Percentiles rank a stretch among this genome's conserved stretches.
Evolutionary conservation across 192 early-diverging fungal genomes (phyloP).

Genomic region (Coemansia javaensis): DNA sequence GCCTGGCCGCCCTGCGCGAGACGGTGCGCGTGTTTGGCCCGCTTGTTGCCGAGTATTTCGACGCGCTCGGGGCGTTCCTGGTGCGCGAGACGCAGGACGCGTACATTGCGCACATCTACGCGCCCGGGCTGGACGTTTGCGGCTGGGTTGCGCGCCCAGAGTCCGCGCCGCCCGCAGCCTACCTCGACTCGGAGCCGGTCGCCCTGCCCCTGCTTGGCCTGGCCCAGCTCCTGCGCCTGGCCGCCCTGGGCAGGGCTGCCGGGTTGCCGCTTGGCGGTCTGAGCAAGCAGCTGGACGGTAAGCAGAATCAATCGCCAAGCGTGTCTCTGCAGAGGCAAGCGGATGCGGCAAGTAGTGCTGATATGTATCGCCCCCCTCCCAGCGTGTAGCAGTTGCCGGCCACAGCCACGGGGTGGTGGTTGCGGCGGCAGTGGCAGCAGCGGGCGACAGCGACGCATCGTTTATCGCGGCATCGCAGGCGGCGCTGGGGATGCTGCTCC

Average conservation of each 20-base stretch:
- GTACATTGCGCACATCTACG: conserved; percentile 56
- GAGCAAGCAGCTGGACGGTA: conserved; percentile 34
- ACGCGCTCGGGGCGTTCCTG: conserved; percentile 65
- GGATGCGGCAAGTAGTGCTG: not conserved
- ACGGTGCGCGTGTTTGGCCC: conserved; percentile 64
- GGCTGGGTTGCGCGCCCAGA: conserved; percentile 65
- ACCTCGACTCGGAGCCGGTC: conserved; percentile 69
- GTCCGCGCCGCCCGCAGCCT: conserved; percentile 59
- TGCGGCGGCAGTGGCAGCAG: conserved; percentile 75
- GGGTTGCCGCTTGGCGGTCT: conserved; percentile 52
- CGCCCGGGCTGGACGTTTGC: conserved; percentile 66
- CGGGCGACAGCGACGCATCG: conserved; percentile 56
- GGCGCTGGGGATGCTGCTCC: conserved; percentile 76
- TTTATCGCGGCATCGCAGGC: conserved; percentile 71
- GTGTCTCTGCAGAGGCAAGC: no score
- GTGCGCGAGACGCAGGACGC: conserved; percentile 51
- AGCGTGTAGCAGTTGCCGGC: conserved; percentile 67
- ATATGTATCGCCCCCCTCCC: not conserved
- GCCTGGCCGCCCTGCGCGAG: conserved; percentile 71
- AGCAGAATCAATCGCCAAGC: no score
- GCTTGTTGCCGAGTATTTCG: conserved; percentile 62
- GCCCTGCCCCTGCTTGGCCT: conserved; percentile 79
- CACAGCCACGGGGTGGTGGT: conserved; percentile 87
- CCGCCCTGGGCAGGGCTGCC: conserved; percentile 62
- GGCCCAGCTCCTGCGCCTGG: conserved; percentile 80